phyloP scores from a whole-genome alignment of 192 early-diverging fungal genomes.

The Dispira parvispora region DNA sequence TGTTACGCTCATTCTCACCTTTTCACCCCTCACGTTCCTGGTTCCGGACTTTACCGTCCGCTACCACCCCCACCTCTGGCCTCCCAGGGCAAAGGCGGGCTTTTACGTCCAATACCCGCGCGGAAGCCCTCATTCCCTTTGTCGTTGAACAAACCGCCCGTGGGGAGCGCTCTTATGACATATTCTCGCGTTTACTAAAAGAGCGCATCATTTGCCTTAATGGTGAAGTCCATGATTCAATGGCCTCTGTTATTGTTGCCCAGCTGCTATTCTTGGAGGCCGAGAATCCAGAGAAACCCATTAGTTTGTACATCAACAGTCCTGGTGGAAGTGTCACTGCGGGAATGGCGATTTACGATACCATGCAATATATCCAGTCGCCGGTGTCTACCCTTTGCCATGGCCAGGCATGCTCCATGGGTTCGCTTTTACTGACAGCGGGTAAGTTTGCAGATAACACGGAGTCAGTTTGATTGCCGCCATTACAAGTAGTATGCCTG shows the following conservation, averaged over 20 bases:
- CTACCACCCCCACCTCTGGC: too few species aligned
- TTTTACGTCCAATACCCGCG: neutral
- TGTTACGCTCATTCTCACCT: too few species aligned
- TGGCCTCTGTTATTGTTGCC: slow-evolving; percentile 80
- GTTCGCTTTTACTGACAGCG: slow-evolving; percentile 77
- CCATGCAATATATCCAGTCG: slow-evolving; percentile 78
- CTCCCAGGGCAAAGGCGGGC: too few species aligned
- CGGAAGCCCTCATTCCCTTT: slow-evolving; percentile 36
- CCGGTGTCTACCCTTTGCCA: slow-evolving; percentile 90
- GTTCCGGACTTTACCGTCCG: too few species aligned
- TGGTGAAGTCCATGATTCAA: slow-evolving; percentile 69
- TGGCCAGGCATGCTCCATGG: slow-evolving; percentile 98
- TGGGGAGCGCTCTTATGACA: slow-evolving; percentile 93
- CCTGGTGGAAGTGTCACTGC: slow-evolving; percentile 92
- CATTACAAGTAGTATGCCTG: too few species aligned
- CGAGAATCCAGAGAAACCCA: slow-evolving; percentile 84
- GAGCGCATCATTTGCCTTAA: slow-evolving; percentile 96
- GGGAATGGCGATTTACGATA: slow-evolving; percentile 88
- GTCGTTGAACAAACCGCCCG: slow-evolving; percentile 50
- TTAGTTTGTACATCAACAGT: slow-evolving; percentile 93
- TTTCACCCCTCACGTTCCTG: too few species aligned
- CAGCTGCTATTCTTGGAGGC: slow-evolving; percentile 90
- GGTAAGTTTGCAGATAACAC: too few species aligned
- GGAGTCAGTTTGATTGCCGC: too few species aligned
- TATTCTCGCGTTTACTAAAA: slow-evolving; percentile 89